Evolutionary conservation across 2,329 filamentous ascomycete genomes (phyloP).

Genomic region (Fusarium guadeloupense): DNA sequence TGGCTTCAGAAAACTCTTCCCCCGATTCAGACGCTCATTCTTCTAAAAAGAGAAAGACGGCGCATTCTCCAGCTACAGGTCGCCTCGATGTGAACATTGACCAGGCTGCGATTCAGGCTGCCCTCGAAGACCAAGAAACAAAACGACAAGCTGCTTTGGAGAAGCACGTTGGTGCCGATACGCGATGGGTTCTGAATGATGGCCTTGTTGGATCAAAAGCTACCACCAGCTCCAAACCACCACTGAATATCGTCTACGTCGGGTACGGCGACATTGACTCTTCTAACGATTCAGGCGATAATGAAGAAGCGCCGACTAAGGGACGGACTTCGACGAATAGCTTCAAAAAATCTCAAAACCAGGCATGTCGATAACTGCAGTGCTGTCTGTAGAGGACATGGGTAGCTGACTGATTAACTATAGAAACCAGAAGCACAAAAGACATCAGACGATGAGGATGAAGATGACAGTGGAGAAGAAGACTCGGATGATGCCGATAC

Average conservation of each 20-base stretch:
- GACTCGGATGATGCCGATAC: conserved; percentile 42
- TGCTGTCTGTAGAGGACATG: background rate
- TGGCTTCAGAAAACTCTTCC: conserved; percentile 64
- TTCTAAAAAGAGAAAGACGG: conserved; percentile 70
- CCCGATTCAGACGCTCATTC: conserved; percentile 60
- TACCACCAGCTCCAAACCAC: conserved; percentile 47
- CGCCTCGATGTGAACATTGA: conserved; percentile 57
- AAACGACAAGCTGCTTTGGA: conserved; percentile 70
- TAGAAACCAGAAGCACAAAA: conserved; percentile 32
- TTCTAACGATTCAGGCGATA: conserved; percentile 47
- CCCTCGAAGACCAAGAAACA: conserved; percentile 72
- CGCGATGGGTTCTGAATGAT: conserved; percentile 77
- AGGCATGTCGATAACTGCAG: conserved; percentile 40
- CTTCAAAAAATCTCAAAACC: conserved; percentile 39
- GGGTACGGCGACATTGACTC: conserved; percentile 62
- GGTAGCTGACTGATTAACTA: conserved; percentile 14
- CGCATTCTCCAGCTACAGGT: conserved; percentile 51
- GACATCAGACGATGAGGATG: conserved; percentile 24
- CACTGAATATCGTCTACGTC: conserved; percentile 68
- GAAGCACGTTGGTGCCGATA: conserved; percentile 72
- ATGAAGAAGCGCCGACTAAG: conserved; percentile 47
- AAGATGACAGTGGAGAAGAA: conserved; percentile 42
- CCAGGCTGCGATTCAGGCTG: conserved; percentile 68
- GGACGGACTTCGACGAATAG: conserved; percentile 51
- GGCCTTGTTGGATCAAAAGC: conserved; percentile 39